Evolutionary conservation across 139 green algal species (phyloP).

Genomic region (Mychonastes homosphaera): DNA sequence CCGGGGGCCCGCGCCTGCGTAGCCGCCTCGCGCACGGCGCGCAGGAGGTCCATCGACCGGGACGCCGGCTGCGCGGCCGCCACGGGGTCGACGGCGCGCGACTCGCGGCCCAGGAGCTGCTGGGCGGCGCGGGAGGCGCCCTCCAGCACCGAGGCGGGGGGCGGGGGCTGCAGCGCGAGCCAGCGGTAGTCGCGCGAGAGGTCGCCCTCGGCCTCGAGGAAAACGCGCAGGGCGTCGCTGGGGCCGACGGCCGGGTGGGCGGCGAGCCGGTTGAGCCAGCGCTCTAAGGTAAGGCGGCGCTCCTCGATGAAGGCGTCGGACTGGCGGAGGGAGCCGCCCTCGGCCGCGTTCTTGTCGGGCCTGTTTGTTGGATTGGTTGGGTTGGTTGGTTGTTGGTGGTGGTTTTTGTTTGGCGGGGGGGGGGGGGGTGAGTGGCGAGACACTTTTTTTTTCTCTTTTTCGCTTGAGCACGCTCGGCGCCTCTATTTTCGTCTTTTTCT

Average conservation of each 20-base stretch:
- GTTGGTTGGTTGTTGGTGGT: no score
- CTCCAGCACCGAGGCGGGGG: conserved; percentile 45
- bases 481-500: no score
- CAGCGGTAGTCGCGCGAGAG: conserved; percentile 45
- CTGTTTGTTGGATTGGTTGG: no score
- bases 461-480: no score
- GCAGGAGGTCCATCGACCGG: conserved; percentile 28
- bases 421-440: no score
- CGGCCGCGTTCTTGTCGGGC: conserved; percentile 74
- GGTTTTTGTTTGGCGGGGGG: no score
- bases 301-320: conserved; percentile 73
- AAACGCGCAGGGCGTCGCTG: conserved; percentile 62
- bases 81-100: conserved; percentile 32
- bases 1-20: conserved; percentile 5
- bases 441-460: no score
- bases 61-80: conserved; percentile 26
- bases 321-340: conserved; percentile 61
- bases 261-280: conserved; percentile 70
- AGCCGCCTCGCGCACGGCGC: conserved; percentile 37
- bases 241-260: conserved; percentile 58
- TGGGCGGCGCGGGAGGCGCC: conserved; percentile 55
- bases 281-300: conserved; percentile 57
- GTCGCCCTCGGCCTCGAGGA: conserved; percentile 64
- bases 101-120: conserved; percentile 63
- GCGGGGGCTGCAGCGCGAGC: conserved; percentile 45